phyloP scores from a whole-genome alignment of 352 stramenopile species.

The Globisporangium emineosum region DNA sequence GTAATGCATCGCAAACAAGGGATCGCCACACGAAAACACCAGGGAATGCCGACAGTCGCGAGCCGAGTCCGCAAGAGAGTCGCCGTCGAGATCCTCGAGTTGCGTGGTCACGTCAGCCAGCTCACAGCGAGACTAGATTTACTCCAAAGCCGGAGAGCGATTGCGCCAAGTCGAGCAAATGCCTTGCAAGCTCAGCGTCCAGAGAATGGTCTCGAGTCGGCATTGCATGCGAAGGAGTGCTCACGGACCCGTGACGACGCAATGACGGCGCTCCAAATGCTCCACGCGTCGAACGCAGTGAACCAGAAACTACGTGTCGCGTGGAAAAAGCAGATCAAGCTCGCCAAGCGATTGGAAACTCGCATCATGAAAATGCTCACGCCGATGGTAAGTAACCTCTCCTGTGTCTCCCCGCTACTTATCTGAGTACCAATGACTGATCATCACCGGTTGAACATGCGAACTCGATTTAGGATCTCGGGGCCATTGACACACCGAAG shows the following conservation, averaged over 20 bases:
- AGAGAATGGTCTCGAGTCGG: too few relatives aligned
- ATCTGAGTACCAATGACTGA: not conserved
- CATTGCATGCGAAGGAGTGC: not conserved
- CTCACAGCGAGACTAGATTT: not conserved
- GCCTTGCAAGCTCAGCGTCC: not conserved
- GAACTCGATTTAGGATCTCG: too few relatives aligned
- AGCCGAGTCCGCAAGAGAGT: not conserved
- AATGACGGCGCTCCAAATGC: slow-evolving; percentile 33
- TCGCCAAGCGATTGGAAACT: slow-evolving; percentile 38
- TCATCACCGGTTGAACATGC: too few relatives aligned
- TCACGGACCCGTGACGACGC: slow-evolving; percentile 33
- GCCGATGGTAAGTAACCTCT: not conserved
- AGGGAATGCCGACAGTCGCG: not conserved
- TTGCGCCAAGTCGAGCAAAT: not conserved
- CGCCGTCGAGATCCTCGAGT: not conserved
- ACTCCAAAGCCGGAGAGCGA: not conserved
- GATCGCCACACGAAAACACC: not conserved
- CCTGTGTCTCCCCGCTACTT: too few relatives aligned
- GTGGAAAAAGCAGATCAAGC: slow-evolving; percentile 36
- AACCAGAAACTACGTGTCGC: slow-evolving; percentile 36
- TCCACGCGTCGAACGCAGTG: slow-evolving; percentile 30
- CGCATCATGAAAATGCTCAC: slow-evolving; percentile 25
- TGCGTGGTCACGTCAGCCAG: not conserved
- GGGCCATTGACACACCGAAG: too few relatives aligned
- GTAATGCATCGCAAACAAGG: not conserved